Evolutionary conservation across 2,329 filamentous ascomycete genomes (phyloP).

Genomic region (Passalora sequoiae): DNA sequence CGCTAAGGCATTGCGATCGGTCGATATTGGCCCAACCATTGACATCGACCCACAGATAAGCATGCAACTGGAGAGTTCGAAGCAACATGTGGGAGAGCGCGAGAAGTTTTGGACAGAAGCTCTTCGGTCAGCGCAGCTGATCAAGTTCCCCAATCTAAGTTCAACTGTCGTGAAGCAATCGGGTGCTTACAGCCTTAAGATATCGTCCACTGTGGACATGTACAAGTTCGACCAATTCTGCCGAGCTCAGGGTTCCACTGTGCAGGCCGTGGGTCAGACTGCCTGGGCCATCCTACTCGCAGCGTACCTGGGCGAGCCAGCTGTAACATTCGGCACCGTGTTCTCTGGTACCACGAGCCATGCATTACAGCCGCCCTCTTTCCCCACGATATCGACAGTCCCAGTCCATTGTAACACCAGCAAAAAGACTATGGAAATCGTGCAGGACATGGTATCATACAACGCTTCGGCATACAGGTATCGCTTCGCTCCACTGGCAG

Average conservation of each 20-base stretch:
- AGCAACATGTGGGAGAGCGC: slow-evolving; percentile 2
- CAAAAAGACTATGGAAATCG: slow-evolving; percentile 51
- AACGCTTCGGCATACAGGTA: slow-evolving; percentile 62
- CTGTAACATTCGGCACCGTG: slow-evolving; percentile 73
- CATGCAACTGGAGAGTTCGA: slow-evolving; percentile 36
- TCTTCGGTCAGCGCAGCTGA: slow-evolving; percentile 39
- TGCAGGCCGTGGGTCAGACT: slow-evolving; percentile 71
- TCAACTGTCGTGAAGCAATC: slow-evolving; percentile 47
- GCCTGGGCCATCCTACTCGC: slow-evolving; percentile 72
- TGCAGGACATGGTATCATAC: slow-evolving; percentile 59
- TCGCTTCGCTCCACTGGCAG: slow-evolving; percentile 65
- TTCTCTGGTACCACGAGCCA: slow-evolving; percentile 67
- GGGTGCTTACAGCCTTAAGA: slow-evolving; percentile 36
- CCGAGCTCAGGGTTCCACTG: slow-evolving; percentile 56
- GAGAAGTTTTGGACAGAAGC: slow-evolving; percentile 59
- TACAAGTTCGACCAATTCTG: slow-evolving; percentile 53
- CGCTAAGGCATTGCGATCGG: slow-evolving; percentile 35
- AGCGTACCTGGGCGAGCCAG: slow-evolving; percentile 68
- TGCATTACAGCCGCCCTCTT: slow-evolving; percentile 54
- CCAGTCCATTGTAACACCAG: slow-evolving; percentile 61
- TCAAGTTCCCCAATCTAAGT: slow-evolving; percentile 71
- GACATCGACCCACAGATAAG: slow-evolving; percentile 39
- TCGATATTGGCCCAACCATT: slow-evolving; percentile 21
- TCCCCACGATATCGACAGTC: slow-evolving; percentile 78
- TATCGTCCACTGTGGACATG: slow-evolving; percentile 39